Base-by-base conservation (phyloP, 2,329 filamentous ascomycete genomes). In the Trichoderma sp. region DNA sequence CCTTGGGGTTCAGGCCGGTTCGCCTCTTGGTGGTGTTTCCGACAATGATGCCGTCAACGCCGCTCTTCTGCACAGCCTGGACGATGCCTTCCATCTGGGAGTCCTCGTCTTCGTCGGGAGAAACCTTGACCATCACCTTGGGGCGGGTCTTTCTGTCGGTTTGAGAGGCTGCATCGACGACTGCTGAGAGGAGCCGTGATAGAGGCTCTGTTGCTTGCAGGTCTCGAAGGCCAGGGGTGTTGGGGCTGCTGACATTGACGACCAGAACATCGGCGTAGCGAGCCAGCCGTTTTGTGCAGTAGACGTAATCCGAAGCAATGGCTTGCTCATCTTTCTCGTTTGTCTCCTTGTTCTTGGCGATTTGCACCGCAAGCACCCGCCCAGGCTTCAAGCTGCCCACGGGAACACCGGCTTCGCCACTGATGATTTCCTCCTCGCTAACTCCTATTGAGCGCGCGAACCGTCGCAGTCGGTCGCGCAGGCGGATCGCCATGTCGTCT, bases 271-370 rank as follows among this genome's bases (percentile, higher is more conserved):
- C 96, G 13, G 96, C 94, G 77, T 97, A 99, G 61, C 86, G 90
- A 4, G 91, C 96, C 46, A 99, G 83, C 56, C 90, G 86, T 66
- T 91, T 85, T 4, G 97, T 94, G 75, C 95, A 97, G 79, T 91
- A 92, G n/a, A 96, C 91, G 77, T 98, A 97, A 77, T 90, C 88
- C 74, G 91, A 87, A 28, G 87, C 85, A 61, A 98, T 91, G 37
- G 94, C 94, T 52, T 91, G 87, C 70, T 97, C 90, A 76, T 98
- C 93, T 59, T 85, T 85, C 77, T 96, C 94, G 24, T 93, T 89
- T 0, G 96, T 99, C 58, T 88, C 85, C 84, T 97, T 98, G 83
- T 98, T 98, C 88, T 99, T 99, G 63, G 95, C 94, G 52, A 98
- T 89, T 81, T 99, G 96, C 21, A 99, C 94, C 18, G 93, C 91